Evolutionary conservation across 2,329 filamentous ascomycete genomes (phyloP).

Genomic region (Sporothrix schenckii): DNA sequence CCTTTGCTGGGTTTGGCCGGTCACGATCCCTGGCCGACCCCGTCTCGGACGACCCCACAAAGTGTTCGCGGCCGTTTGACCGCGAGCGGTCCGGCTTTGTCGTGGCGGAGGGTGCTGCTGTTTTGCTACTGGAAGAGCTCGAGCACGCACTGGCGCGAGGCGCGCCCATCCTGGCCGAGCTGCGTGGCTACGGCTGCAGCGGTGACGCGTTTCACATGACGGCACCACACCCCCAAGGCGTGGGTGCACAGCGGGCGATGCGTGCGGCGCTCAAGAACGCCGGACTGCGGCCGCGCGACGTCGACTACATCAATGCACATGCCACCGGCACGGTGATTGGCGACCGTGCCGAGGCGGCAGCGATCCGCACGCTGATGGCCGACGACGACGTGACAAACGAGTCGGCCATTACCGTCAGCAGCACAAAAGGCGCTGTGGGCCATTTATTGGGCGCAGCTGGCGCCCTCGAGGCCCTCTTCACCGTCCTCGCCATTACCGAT

Average conservation of each 20-base stretch:
- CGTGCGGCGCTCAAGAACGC: constrained; percentile 76
- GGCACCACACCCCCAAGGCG: constrained; percentile 79
- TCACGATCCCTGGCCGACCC: constrained; percentile 71
- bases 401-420: constrained; percentile 76
- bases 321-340: constrained; percentile 86
- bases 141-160: constrained; percentile 81
- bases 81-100: constrained; percentile 80
- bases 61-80: constrained; percentile 81
- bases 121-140: constrained; percentile 85
- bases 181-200: constrained; percentile 86
- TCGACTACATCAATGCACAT: constrained; percentile 95
- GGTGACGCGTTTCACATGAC: constrained; percentile 95
- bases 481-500: constrained; percentile 75
- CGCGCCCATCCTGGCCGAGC: constrained; percentile 83
- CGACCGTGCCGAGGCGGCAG: constrained; percentile 83
- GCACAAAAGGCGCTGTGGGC: constrained; percentile 90
- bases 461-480: constrained; percentile 85
- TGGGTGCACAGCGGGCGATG: constrained; percentile 84
- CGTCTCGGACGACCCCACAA: constrained; percentile 35
- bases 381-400: constrained; percentile 65
- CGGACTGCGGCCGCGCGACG: constrained; percentile 64
- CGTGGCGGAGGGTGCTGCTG: constrained; percentile 86
- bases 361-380: constrained; percentile 76
- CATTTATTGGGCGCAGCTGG: constrained; percentile 91
- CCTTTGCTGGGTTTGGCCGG: constrained; percentile 87